Evolutionary conservation across 2,329 filamentous ascomycete species (phyloP).

Genomic region (Pezizomycotina sp.): DNA sequence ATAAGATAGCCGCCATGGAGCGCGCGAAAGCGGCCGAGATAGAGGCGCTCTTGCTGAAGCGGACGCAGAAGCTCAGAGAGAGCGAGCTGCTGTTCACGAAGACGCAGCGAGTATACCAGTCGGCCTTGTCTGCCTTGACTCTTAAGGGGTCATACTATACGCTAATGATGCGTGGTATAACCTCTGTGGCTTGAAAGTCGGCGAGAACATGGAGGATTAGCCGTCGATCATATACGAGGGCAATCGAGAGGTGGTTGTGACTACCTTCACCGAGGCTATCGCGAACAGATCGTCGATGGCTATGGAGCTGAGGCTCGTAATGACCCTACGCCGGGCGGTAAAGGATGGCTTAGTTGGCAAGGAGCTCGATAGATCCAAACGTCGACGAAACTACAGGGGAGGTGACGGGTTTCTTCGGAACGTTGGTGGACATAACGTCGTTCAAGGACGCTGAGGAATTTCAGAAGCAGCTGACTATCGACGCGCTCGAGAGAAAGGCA

Average conservation of each 20-base stretch:
- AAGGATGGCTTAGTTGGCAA: conserved; percentile 14
- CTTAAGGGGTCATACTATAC: conserved; percentile 53
- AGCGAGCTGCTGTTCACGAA: conserved; percentile 63
- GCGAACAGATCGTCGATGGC: conserved; percentile 31
- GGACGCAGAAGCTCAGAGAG: conserved; percentile 46
- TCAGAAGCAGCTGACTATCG: conserved; percentile 22
- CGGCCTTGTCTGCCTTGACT: conserved; percentile 70
- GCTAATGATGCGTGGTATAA: conserved; percentile 49
- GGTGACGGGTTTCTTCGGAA: conserved; percentile 18
- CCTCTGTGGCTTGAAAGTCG: conserved; percentile 16
- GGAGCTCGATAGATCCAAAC: conserved; percentile 15
- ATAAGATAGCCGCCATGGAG: too few relatives aligned
- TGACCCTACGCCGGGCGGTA: conserved; percentile 10
- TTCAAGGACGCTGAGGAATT: conserved; percentile 21
- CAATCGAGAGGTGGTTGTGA: conserved; percentile 13
- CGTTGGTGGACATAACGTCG: conserved; percentile 19
- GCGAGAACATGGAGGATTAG: conserved; percentile 11
- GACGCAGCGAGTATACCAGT: conserved; percentile 76
- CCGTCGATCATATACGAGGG: conserved; percentile 15
- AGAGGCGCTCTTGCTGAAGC: too few relatives aligned
- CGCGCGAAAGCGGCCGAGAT: too few relatives aligned
- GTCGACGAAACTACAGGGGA: conserved; percentile 16
- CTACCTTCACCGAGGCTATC: conserved; percentile 7
- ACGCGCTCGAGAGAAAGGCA: conserved; percentile 45
- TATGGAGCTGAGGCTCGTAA: conserved; percentile 49